A percentile compares a stretch with the other conserved stretches of the same genome.
phyloP scores from a whole-genome alignment of 2,329 filamentous ascomycete species.

The Colletotrichum euphorbiae region DNA sequence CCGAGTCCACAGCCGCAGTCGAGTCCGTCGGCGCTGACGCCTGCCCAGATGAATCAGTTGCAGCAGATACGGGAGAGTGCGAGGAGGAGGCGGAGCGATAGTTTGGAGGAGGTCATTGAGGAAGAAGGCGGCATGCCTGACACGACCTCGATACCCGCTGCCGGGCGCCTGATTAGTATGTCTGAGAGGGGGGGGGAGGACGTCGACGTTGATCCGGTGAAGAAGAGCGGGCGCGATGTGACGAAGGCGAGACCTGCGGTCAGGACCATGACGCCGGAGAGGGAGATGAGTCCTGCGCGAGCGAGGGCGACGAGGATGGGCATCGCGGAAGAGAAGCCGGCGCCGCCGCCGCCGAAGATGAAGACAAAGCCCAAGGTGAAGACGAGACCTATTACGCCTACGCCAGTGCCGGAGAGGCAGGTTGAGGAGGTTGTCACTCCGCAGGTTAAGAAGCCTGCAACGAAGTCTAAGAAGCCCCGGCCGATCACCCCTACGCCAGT shows the following conservation, averaged over 20 bases:
- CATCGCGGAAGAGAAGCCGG: not conserved
- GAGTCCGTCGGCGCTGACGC: slow-evolving; percentile 28
- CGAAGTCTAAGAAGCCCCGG: slow-evolving; percentile 7
- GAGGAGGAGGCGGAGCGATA: slow-evolving; percentile 44
- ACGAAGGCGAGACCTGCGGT: slow-evolving; percentile 39
- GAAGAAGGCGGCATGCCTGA: slow-evolving; percentile 57
- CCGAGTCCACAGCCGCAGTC: slow-evolving; percentile 36
- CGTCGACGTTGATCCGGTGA: slow-evolving; percentile 49
- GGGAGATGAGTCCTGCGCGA: slow-evolving; percentile 44
- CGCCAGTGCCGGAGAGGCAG: not conserved
- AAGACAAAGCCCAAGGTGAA: slow-evolving; percentile 45
- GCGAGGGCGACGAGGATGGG: slow-evolving; percentile 31
- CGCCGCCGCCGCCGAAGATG: not conserved
- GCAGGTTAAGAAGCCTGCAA: slow-evolving; percentile 1
- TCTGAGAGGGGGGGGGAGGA: slow-evolving; percentile 63
- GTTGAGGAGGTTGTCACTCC: not conserved
- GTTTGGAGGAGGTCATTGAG: slow-evolving; percentile 46
- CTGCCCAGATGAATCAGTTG: slow-evolving; percentile 34
- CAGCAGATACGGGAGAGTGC: slow-evolving; percentile 33
- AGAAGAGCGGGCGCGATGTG: slow-evolving; percentile 44
- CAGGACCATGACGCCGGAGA: slow-evolving; percentile 49
- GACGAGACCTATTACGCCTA: slow-evolving; percentile 36
- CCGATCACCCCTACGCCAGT: slow-evolving; percentile 4
- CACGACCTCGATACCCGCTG: slow-evolving; percentile 69
- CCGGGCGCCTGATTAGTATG: slow-evolving; percentile 73